phyloP scores from a whole-genome alignment of 1,284 basidiomycete species.

The Microbotryum scabiosae region DNA sequence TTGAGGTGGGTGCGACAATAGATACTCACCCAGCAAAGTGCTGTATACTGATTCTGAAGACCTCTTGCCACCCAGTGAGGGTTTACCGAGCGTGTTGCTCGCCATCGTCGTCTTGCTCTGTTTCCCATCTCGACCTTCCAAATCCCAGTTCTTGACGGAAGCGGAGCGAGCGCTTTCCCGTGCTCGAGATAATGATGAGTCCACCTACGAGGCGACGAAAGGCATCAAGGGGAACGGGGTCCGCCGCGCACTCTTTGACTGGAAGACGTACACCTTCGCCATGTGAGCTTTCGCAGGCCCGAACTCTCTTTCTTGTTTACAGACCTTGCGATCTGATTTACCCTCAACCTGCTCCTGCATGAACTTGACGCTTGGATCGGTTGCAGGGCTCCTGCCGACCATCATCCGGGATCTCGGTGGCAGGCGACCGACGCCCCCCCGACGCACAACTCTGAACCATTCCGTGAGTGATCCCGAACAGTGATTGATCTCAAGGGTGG shows the following conservation, averaged over 20 bases:
- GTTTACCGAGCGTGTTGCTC: conserved; percentile 59
- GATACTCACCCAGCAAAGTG: no score
- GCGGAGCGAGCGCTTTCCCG: conserved; percentile 63
- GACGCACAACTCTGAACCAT: conserved; percentile 59
- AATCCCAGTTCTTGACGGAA: conserved; percentile 59
- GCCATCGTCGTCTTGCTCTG: conserved; percentile 57
- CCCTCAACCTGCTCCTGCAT: conserved; percentile 50
- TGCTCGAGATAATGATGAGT: conserved; percentile 62
- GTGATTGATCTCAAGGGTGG: no score
- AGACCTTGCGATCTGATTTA: conserved; percentile 32
- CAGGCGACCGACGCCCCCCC: conserved; percentile 45
- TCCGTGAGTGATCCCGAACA: conserved; percentile 51
- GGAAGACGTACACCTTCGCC: conserved; percentile 41
- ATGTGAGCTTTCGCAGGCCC: conserved; percentile 34
- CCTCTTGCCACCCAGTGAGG: conserved; percentile 42
- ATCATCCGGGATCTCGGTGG: conserved; percentile 52
- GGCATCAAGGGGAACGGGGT: conserved; percentile 44
- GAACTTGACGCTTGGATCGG: conserved; percentile 67
- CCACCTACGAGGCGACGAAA: conserved; percentile 49
- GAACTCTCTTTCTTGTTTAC: conserved; percentile 57
- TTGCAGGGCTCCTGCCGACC: conserved; percentile 56
- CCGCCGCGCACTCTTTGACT: conserved; percentile 56
- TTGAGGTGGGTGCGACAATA: neutral
- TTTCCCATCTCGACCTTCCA: conserved; percentile 69
- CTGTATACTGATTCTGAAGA: conserved; percentile 38